Percentiles rank a stretch among this genome's conserved stretches.
These are phyloP conservation scores for Scorias spongiosa DNA, from an alignment of 2,329 filamentous ascomycete species.

Conservation along the genomic window DNA sequence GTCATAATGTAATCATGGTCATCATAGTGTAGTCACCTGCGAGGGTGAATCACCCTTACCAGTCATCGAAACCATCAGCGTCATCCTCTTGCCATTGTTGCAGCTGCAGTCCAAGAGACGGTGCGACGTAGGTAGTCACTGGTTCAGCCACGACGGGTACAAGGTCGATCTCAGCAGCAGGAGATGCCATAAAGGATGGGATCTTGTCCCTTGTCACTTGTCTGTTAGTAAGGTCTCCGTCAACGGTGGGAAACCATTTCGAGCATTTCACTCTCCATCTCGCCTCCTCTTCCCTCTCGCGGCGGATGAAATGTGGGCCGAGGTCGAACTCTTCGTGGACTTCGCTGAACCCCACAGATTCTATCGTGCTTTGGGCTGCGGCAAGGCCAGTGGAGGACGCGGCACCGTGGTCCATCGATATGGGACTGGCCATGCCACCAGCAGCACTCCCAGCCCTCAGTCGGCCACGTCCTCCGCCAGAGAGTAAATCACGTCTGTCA, in stretches of 20 bases:
- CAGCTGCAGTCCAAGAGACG: background rate
- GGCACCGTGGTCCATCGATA: constrained; percentile 3
- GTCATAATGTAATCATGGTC: background rate
- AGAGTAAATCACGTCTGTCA: constrained; percentile 2
- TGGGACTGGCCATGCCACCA: constrained; percentile 14
- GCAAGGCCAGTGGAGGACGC: constrained; percentile 11
- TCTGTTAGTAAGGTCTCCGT: background rate
- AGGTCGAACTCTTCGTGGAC: constrained; percentile 97
- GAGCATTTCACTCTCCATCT: constrained; percentile 80
- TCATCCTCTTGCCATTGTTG: background rate
- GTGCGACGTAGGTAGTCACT: background rate
- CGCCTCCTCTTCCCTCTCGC: constrained; percentile 83
- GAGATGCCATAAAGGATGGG: background rate
- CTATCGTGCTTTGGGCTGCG: constrained; percentile 14
- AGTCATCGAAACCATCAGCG: background rate
- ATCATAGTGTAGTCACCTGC: background rate
- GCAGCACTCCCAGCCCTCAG: constrained; percentile 9
- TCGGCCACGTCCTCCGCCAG: constrained; percentile 1
- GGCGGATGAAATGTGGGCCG: constrained; percentile 78
- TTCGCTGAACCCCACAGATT: constrained; percentile 53
- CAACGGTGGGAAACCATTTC: constrained; percentile 51
- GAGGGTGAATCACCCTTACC: background rate
- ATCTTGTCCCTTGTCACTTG: background rate
- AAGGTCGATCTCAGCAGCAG: background rate
- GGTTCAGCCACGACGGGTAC: too few relatives aligned